Base-by-base conservation (phyloP, 2,329 filamentous ascomycete species). In the Stachybotrys echinatus region DNA sequence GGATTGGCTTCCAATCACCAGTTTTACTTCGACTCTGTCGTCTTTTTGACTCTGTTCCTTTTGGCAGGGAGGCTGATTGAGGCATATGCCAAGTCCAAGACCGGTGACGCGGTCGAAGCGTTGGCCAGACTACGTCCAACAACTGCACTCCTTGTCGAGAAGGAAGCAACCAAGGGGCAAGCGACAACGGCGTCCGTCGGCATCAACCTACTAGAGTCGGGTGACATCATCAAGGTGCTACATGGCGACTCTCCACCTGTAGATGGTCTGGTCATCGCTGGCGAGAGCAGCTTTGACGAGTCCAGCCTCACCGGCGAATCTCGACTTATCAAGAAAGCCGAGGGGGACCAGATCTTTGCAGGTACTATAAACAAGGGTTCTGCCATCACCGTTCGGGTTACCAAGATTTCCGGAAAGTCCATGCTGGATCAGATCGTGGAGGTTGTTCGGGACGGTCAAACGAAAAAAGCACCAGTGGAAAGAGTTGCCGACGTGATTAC, bases 21-120 rank as follows among this genome's bases (percentile, higher is more conserved):
- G 17, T 82, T 85, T 18, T 96, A 96, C 66, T 96, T 96, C 63
- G 92, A 96, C 65, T 90, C 91, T 0, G 92, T 96, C 1, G 88
- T 96, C 3, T 96, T 96, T 55, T 67, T 96, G 50, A 96, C 92
- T 0, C 77, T 96, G 54, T 96, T 96, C 64, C 79, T 96, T 20
- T 81, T 96, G 1, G 66, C 77, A 27, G 85, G 85, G 2, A 76
- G 87, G n/a, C 77, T 87, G 45, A 82, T 92, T 12, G 92, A 96
- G 71, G 85, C 89, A 1, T 95, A 94, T 71, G 95, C 88, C 75
- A 96, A 96, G 68, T 87, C 90, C 1, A 92, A 87, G 61, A 90
- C 92, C 0, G 91, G 91, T 1, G 88, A 95, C 64, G 92, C 92
- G 1, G 87, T 96, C 2, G 83, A 88, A 31, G 84, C 87, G 53